phyloP scores from a whole-genome alignment of 2,329 filamentous ascomycete species.

The Chrysosporium queenslandicum region DNA sequence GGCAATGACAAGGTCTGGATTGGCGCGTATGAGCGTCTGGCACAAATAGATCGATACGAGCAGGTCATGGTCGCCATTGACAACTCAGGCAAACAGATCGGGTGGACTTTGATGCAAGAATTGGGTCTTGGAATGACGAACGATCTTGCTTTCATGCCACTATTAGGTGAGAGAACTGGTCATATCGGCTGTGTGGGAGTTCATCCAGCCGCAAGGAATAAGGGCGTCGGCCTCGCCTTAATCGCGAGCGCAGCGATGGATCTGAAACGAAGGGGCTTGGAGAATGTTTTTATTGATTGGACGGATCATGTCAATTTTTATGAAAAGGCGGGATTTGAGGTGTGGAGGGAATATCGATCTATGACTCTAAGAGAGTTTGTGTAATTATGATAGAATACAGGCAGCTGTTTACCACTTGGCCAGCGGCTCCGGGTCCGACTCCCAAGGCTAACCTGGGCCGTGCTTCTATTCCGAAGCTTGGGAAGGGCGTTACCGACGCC shows the following conservation, averaged over 20 bases:
- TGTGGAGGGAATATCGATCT: slow-evolving; percentile 33
- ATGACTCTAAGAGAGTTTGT: slow-evolving; percentile 15
- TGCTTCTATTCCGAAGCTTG: no score
- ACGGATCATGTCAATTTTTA: slow-evolving; percentile 30
- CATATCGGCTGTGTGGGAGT: slow-evolving; percentile 40
- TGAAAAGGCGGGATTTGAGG: slow-evolving; percentile 36
- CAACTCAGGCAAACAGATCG: slow-evolving; percentile 30
- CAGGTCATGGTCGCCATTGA: slow-evolving; percentile 38
- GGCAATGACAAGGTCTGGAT: slow-evolving; percentile 32
- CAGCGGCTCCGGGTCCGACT: not conserved
- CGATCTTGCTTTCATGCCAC: slow-evolving; percentile 35
- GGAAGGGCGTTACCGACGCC: no score
- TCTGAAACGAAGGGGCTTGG: slow-evolving; percentile 10
- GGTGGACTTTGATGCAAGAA: slow-evolving; percentile 39
- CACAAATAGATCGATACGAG: slow-evolving; percentile 29
- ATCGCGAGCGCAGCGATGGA: slow-evolving; percentile 33
- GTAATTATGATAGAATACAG: not conserved
- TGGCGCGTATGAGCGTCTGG: slow-evolving; percentile 30
- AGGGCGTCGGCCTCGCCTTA: slow-evolving; percentile 36
- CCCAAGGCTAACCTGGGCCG: no score
- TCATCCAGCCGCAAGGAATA: slow-evolving; percentile 28
- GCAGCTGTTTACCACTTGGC: not conserved
- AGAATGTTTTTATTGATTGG: slow-evolving; percentile 35
- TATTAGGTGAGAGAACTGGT: slow-evolving; percentile 35
- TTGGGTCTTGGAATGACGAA: slow-evolving; percentile 25